These are phyloP conservation scores for Pyrenochaeta sp. DNA, from an alignment of 2,329 filamentous ascomycete species.

Conservation along the genomic window DNA sequence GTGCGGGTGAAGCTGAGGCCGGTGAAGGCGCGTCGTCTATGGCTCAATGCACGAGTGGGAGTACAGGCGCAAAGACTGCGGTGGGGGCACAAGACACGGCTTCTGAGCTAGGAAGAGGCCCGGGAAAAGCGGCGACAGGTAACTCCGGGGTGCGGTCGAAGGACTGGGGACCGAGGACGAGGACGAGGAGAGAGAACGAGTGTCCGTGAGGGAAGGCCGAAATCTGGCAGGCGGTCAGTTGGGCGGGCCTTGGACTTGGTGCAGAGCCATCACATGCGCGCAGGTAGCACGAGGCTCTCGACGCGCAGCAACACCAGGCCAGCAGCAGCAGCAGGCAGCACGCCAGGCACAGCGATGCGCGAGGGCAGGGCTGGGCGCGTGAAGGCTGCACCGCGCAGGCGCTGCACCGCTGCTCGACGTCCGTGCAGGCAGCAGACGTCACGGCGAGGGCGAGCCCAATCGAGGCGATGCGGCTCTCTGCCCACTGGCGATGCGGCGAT, in stretches of 20 bases:
- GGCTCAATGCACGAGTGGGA: constrained; percentile 19
- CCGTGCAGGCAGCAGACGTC: constrained; percentile 30
- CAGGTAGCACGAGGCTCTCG: constrained; percentile 36
- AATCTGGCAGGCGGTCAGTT: constrained; percentile 42
- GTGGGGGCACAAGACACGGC: constrained; percentile 15
- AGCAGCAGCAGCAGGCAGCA: constrained; percentile 4
- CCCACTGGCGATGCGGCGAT: no score
- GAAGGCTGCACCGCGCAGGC: constrained; percentile 5
- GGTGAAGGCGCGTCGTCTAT: constrained; percentile 24
- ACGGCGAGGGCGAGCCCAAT: constrained; percentile 16
- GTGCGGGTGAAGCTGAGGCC: constrained; percentile 18
- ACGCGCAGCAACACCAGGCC: constrained; percentile 8
- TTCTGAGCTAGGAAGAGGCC: constrained; percentile 34
- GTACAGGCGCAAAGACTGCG: constrained; percentile 31
- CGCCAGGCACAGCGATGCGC: background rate
- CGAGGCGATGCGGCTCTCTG: no score
- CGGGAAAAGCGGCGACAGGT: constrained; percentile 39
- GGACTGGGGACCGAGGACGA: constrained; percentile 19
- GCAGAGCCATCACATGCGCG: constrained; percentile 42
- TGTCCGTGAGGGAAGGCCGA: constrained; percentile 38
- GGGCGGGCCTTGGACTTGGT: constrained; percentile 24
- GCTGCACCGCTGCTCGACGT: constrained; percentile 6
- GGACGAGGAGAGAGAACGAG: constrained; percentile 35
- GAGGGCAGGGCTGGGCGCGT: constrained; percentile 9
- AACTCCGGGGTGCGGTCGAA: constrained; percentile 42